Evolutionary conservation across 2,329 filamentous ascomycete species (phyloP).

Genomic region (Corniculantispora saksenae): DNA sequence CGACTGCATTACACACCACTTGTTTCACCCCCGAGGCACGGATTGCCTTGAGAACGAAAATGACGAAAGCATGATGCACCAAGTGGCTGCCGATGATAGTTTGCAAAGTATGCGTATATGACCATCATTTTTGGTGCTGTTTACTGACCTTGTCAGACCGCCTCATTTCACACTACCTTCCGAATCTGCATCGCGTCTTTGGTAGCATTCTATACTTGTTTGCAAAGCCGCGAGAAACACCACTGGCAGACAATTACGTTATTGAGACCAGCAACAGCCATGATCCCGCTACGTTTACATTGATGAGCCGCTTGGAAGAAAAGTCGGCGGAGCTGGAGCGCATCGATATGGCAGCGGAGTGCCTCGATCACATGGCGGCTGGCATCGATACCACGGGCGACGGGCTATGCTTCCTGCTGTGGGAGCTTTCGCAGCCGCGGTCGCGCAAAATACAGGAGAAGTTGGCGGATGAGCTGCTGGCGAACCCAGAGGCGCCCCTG

Average conservation of each 20-base stretch:
- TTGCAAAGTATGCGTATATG: constrained; percentile 56
- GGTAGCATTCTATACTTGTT: constrained; percentile 48
- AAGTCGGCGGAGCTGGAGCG: constrained; percentile 48
- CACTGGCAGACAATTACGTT: constrained; percentile 61
- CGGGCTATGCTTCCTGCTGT: constrained; percentile 69
- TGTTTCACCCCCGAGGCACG: constrained; percentile 68
- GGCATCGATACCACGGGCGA: constrained; percentile 74
- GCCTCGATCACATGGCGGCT: constrained; percentile 70
- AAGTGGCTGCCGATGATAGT: constrained; percentile 68
- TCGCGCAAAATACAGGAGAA: constrained; percentile 52
- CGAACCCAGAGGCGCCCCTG: constrained; percentile 40
- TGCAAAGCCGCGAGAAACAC: constrained; percentile 57
- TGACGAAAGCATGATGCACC: constrained; percentile 68
- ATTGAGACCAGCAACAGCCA: constrained; percentile 49
- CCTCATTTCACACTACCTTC: constrained; percentile 59
- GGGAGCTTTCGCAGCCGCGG: constrained; percentile 64
- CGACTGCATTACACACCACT: constrained; percentile 67
- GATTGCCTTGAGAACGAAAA: constrained; percentile 55
- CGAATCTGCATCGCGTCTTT: constrained; percentile 50
- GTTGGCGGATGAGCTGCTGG: constrained; percentile 53
- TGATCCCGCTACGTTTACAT: constrained; percentile 54
- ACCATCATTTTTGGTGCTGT: not conserved
- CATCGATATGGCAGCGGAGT: constrained; percentile 65
- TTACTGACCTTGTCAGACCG: constrained; percentile 48
- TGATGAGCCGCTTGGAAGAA: constrained; percentile 59